phyloP scores from a whole-genome alignment of 1,284 basidiomycete genomes.

The Psilocybe mexicana region DNA sequence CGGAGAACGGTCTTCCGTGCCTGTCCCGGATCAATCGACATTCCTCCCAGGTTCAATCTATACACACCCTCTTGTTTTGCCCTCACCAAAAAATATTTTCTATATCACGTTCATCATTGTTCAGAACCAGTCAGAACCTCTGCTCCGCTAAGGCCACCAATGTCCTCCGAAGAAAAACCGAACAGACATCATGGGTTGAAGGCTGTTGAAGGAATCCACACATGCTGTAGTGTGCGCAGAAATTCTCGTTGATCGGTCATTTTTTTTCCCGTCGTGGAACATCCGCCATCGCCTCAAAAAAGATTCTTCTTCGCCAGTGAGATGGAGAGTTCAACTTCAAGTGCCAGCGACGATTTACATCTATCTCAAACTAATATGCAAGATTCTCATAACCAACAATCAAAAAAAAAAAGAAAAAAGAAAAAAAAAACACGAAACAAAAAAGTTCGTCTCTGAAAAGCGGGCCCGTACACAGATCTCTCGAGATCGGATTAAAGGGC shows the following conservation, averaged over 20 bases:
- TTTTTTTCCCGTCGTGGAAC: too few relatives aligned
- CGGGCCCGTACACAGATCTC: too few relatives aligned
- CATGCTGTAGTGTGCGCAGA: not conserved
- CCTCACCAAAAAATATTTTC: not conserved
- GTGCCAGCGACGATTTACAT: too few relatives aligned
- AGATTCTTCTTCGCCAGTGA: too few relatives aligned
- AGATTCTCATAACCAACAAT: constrained; percentile 30
- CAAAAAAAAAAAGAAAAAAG: constrained; percentile 32
- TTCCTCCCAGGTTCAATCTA: too few relatives aligned
- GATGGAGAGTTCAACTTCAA: too few relatives aligned
- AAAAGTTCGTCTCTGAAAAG: constrained; percentile 6
- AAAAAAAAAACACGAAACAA: constrained; percentile 11
- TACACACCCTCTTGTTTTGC: not conserved
- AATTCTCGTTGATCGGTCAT: too few relatives aligned
- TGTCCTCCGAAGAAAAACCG: constrained; percentile 10
- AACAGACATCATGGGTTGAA: constrained; percentile 13
- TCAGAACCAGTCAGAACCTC: too few relatives aligned
- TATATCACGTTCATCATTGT: too few relatives aligned
- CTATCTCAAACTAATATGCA: too few relatives aligned
- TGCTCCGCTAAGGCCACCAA: too few relatives aligned
- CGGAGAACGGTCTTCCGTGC: constrained; percentile 8
- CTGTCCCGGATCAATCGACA: not conserved
- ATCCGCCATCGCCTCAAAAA: too few relatives aligned
- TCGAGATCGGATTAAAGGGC: not conserved
- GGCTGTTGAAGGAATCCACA: constrained; percentile 11